Base-by-base conservation (phyloP, 106 monocot species). In the Dioscorea dumetorum region DNA sequence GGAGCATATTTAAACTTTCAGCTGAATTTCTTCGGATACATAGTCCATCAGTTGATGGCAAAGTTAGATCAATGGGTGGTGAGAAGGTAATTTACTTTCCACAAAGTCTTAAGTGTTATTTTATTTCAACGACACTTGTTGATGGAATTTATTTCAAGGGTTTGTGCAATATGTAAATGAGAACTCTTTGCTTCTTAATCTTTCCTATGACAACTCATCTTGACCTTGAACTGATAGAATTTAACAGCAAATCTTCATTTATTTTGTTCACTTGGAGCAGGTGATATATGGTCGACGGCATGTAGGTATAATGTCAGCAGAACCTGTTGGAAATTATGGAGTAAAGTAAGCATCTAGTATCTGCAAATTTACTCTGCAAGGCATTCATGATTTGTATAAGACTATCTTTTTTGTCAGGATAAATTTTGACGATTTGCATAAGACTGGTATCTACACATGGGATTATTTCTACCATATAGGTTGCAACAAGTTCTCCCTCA, bases 401-500 rank as follows among this genome's bases (percentile, higher is more conserved):
- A 20, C 13, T 60, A 5, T 70, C 13, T 14, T 0, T n/a, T 9
- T 62, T 70, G n/a, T 15, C 77, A 95, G 91, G 75, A 76, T 95
- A 50, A 41, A 70, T 34, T 95, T 95, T 57, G 95, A 95, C 64
- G 95, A 95, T 73, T 76, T 95, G 76, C 95, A 95, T 61, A 91
- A 86, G 65, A 95, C 95, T 69, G 91, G 95, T n/a, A 95, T 95
- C 74, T 91, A 83, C 86, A 86, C 95, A 17, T 95, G 91, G 91
- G 91, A 86, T 79, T 95, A 86, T 75, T 88, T 95, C 51, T 79
- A 95, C 65, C 77, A 91, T 76, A 64, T 95, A 23, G 88, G 88
- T 50, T 57, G 82, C 23, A 88, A 86, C 68, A 95, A 95, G 69
- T 88, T 95, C 54, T 35, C 82, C 22, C 80, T 91, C 7, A 95